Conservation (phyloP, 1,284 basidiomycete species). For the Moesziomyces aphidis region DNA sequence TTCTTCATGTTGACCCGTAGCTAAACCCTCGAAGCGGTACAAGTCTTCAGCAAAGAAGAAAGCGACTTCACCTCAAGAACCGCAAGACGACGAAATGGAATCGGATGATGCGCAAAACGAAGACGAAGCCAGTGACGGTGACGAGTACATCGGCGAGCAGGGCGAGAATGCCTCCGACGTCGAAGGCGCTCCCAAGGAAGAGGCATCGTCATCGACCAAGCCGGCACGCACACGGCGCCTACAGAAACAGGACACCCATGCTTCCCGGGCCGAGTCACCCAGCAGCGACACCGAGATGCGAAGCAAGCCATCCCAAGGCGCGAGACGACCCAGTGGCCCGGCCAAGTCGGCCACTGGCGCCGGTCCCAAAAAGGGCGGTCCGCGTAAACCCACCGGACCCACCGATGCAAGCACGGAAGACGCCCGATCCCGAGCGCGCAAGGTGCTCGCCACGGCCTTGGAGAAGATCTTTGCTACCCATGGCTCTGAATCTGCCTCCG, state of each 20-base stretch:
- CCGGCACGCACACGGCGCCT: slow-evolving; percentile 2
- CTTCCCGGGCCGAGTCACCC: background rate
- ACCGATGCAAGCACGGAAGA: slow-evolving; percentile 42
- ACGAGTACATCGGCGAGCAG: slow-evolving; percentile 22
- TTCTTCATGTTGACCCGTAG: too few species aligned
- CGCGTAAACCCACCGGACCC: slow-evolving; percentile 20
- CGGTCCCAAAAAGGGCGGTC: slow-evolving; percentile 18
- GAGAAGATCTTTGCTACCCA: slow-evolving; percentile 24
- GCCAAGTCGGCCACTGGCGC: slow-evolving; percentile 9
- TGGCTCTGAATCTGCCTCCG: background rate
- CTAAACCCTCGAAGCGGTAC: slow-evolving; percentile 23
- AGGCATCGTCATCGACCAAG: background rate
- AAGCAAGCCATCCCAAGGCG: slow-evolving; percentile 10
- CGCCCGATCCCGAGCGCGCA: slow-evolving; percentile 32
- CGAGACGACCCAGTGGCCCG: slow-evolving; percentile 23
- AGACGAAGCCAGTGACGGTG: slow-evolving; percentile 15
- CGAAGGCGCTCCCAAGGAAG: slow-evolving; percentile 19
- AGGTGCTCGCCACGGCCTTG: slow-evolving; percentile 27
- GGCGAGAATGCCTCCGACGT: slow-evolving; percentile 18
- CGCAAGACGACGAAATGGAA: background rate
- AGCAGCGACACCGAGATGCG: background rate
- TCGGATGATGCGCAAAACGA: slow-evolving; percentile 12
- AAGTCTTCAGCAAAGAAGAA: slow-evolving; percentile 16
- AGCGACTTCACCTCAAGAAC: slow-evolving; percentile 4
- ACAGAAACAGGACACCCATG: background rate